Percentiles rank a stretch among this genome's conserved stretches.
phyloP scores from a whole-genome alignment of 2,329 filamentous ascomycete species.

The Lachnellula occidentalis region DNA sequence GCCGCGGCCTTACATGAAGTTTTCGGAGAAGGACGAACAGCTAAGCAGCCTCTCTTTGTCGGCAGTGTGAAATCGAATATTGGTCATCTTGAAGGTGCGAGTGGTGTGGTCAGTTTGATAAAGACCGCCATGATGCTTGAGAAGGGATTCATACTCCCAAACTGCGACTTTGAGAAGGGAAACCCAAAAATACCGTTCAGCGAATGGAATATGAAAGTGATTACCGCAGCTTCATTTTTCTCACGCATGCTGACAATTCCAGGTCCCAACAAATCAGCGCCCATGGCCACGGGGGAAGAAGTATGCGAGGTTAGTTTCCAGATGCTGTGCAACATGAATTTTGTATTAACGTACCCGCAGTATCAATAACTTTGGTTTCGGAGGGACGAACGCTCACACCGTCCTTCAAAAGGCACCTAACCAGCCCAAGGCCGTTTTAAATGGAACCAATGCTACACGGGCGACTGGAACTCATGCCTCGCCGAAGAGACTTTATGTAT shows the following conservation, averaged over 20 bases:
- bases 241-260: conserved; percentile 34
- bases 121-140: conserved; percentile 40
- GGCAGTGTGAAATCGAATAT: conserved; percentile 31
- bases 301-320: conserved; percentile 31
- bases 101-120: conserved; percentile 36
- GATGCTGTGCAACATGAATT: background rate
- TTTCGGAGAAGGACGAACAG: conserved; percentile 15
- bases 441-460: conserved; percentile 10
- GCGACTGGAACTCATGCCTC: conserved; percentile 12
- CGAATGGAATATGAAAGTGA: conserved; percentile 34
- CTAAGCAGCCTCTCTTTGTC: conserved; percentile 19
- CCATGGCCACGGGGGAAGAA: conserved; percentile 36
- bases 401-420: conserved; percentile 32
- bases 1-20: conserved; percentile 19
- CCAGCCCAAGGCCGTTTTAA: background rate
- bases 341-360: conserved; percentile 24
- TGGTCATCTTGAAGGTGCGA: conserved; percentile 35
- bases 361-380: conserved; percentile 32
- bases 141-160: conserved; percentile 39
- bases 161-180: conserved; percentile 35
- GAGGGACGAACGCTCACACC: conserved; percentile 33
- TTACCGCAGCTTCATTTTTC: background rate
- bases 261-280: conserved; percentile 17
- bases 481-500: conserved; percentile 19
- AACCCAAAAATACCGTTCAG: conserved; percentile 34